Base-by-base conservation (phyloP, 2,329 filamentous ascomycete species). In the Colletotrichum neosansevieriae region DNA sequence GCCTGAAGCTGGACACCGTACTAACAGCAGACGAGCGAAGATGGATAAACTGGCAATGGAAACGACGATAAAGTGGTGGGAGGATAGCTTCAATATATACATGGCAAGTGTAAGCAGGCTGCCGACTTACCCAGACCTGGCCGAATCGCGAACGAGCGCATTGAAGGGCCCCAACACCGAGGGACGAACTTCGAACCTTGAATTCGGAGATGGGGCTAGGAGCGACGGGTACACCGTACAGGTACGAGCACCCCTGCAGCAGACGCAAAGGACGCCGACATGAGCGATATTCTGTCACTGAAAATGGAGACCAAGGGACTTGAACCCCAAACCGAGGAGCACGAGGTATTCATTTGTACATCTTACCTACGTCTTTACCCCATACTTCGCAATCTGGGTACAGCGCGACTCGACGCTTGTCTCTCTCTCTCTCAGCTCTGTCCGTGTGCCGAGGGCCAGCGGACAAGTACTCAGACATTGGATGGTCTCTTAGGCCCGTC, bases 81-180 rank as follows among this genome's bases (percentile, higher is more conserved):
- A 49, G 24, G 6, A 29, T 12, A 21, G 34, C 49, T 50, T 44
- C 9, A 56, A 56, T 60, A 66, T 56, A 56, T 69, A 65, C 45
- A 57, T 29, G 24, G 34, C 21, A 19, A 19, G 10, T 29, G 29
- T 29, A 9, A 29, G 6, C 29, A 29, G 44, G 38, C 36, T 58
- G 59, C 59, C 64, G 51, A 67, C 29, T 63, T 57, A 63, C 63
- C 64, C 59, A 67, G 40, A n/a, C 32, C 49, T 42, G 11, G 24
- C 29, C n/a, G 45, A 42, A n/a, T 54, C 42, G 40, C 21, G 45
- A 58, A 54, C 56, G 29, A 34, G 42, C 54, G 34, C 40, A 17
- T 32, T 7, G 40, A 42, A 49, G 45, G 61, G 42, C 38, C 45
- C 45, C 45, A 47, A 56, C 40, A 42, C 21, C 15, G 32, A 40